A percentile compares a stretch with the other conserved stretches of the same genome.
Conservation (phyloP, 1,139 yeast species). For the Blastobotrys serpentis region DNA sequence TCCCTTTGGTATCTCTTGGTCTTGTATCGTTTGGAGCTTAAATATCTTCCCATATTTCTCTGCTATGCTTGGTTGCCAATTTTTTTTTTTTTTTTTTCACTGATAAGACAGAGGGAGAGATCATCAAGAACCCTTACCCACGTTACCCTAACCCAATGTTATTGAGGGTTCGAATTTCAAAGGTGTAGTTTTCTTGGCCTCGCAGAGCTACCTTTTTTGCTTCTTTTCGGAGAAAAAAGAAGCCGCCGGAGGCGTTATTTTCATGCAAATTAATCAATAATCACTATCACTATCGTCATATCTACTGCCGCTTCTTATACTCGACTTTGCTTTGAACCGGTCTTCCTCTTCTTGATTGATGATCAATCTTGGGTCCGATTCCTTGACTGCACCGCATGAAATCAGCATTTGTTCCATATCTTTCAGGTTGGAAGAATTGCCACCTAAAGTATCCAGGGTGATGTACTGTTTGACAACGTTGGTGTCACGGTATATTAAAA, state of each 20-base stretch:
- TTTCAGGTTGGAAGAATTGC: slow-evolving; percentile 63
- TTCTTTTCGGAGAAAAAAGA: too few species aligned
- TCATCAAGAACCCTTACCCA: too few species aligned
- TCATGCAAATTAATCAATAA: slow-evolving; percentile 10
- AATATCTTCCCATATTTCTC: slow-evolving; percentile 78
- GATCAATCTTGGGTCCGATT: slow-evolving; percentile 62
- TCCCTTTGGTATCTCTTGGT: slow-evolving; percentile 51
- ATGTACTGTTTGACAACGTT: slow-evolving; percentile 76
- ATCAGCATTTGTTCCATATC: slow-evolving; percentile 76
- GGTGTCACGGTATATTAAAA: slow-evolving; percentile 72
- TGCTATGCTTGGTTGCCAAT: not conserved
- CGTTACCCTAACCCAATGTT: too few species aligned
- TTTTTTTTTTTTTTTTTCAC: slow-evolving; percentile 8
- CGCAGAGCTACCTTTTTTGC: too few species aligned
- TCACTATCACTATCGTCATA: slow-evolving; percentile 15
- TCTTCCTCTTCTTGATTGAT: slow-evolving; percentile 63
- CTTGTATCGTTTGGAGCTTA: slow-evolving; percentile 54
- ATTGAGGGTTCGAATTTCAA: too few species aligned
- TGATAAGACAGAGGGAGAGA: not conserved
- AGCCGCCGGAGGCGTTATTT: too few species aligned
- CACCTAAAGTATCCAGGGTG: slow-evolving; percentile 79
- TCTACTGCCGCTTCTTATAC: not conserved
- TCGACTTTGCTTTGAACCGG: slow-evolving; percentile 30
- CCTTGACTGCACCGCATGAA: slow-evolving; percentile 59
- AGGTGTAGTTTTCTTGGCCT: too few species aligned